Conservation (phyloP, 2,329 filamentous ascomycete genomes). For the Ophiostoma australiae region DNA sequence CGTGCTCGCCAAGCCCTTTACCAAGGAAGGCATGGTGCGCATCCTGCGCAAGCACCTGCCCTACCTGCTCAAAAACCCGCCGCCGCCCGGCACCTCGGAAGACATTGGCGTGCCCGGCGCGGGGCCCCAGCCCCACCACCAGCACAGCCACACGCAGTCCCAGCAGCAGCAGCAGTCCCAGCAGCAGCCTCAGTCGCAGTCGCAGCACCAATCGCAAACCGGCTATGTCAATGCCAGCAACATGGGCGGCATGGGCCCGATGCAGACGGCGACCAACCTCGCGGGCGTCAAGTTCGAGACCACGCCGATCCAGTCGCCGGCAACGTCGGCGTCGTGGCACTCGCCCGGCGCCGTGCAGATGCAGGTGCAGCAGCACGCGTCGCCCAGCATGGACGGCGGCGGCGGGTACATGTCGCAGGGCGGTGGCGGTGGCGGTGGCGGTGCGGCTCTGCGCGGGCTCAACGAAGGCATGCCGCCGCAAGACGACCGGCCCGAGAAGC, state of each 20-base stretch:
- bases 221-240: slow-evolving; percentile 28
- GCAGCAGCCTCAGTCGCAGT: neutral
- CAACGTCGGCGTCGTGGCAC: slow-evolving; percentile 46
- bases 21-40: slow-evolving; percentile 74
- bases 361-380: slow-evolving; percentile 46
- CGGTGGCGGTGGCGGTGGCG: slow-evolving; percentile 26
- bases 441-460: slow-evolving; percentile 32
- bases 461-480: slow-evolving; percentile 21
- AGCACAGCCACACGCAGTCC: no score
- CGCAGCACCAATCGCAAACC: slow-evolving; percentile 8
- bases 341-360: slow-evolving; percentile 46
- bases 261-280: slow-evolving; percentile 21
- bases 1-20: slow-evolving; percentile 94
- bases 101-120: slow-evolving; percentile 30
- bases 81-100: slow-evolving; percentile 36
- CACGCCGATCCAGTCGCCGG: slow-evolving; percentile 51
- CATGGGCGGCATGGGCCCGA: slow-evolving; percentile 29
- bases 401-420: slow-evolving; percentile 38
- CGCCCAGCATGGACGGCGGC: slow-evolving; percentile 45
- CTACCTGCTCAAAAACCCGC: slow-evolving; percentile 69
- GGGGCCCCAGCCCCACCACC: neutral
- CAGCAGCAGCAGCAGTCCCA: neutral
- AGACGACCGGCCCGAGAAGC: slow-evolving; percentile 48
- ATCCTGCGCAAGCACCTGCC: slow-evolving; percentile 84
- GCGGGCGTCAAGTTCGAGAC: slow-evolving; percentile 49